Evolutionary conservation across 2,329 filamentous ascomycete genomes (phyloP), one percentile per base, ranked within the genome.

Genomic region (Microsporum audouinii): DNA sequence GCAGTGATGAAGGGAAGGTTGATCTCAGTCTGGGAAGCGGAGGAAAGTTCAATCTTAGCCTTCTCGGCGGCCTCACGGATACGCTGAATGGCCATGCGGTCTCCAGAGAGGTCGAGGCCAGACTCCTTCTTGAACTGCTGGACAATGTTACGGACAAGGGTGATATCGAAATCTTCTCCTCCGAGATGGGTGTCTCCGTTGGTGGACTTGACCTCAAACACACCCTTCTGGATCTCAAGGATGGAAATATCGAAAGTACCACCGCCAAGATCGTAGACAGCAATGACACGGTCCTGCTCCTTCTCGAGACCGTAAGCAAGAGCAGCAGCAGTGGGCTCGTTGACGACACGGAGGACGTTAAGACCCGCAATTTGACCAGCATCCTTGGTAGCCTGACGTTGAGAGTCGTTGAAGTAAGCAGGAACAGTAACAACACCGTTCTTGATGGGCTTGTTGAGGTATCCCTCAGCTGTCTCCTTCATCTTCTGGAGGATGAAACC

Each of bases 221-320:
- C 91, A 77, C 92, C 92, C 78, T 91, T 91, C 80, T 96, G 91
- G 73, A 97, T 96, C 80, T 96, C 91, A 14, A 97, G 87, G 65
- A 96, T 87, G 66, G 91, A 96, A 78, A 97, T 95, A 90, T 97
- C 92, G 79, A 97, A 97, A 69, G 91, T 97, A 85, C 91, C 91
- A 84, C 91, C 91, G 80, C 91, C 91, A 71, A 97, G 84, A 87
- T 97, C 91, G 82, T 95, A 97, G 75, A 97, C 91, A 69, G 91
- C 91, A 71, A 96, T 88, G 64, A 96, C 80, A 67, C 88, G 84
- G 80, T 96, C 91, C 65, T 85, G 83, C 76, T 94, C 88, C 84
- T 96, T 96, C 80, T 96, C 91, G 58, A 96, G 84, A 79, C 92
- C 92, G 73, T 97, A 97, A 65, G 92, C 92, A 68, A 97, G 85